Conservation (phyloP, 2,329 filamentous ascomycete genomes). For the Cercospora zeae-maydis region DNA sequence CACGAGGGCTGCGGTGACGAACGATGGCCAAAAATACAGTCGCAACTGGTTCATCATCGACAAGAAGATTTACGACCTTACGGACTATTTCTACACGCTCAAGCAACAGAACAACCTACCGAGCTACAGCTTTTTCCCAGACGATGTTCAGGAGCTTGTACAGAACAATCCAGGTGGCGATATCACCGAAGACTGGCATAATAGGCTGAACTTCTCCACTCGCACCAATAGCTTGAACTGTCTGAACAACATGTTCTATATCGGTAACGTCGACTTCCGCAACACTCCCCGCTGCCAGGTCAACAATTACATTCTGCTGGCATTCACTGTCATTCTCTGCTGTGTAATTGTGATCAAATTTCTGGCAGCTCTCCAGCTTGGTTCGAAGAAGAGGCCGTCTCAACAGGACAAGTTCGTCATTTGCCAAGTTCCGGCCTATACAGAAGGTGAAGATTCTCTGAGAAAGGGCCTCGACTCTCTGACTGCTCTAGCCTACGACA, state of each 20-base stretch:
- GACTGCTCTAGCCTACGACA: conserved; percentile 92
- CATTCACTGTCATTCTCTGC: conserved; percentile 81
- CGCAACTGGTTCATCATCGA: conserved; percentile 79
- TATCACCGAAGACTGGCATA: conserved; percentile 64
- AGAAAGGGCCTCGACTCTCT: conserved; percentile 91
- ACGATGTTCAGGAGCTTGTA: conserved; percentile 63
- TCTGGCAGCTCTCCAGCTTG: conserved; percentile 85
- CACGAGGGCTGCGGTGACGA: conserved; percentile 56
- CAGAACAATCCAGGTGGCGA: conserved; percentile 74
- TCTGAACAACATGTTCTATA: conserved; percentile 77
- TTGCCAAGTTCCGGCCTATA: conserved; percentile 96
- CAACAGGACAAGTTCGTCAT: conserved; percentile 99
- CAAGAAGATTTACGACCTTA: conserved; percentile 78
- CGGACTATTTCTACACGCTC: conserved; percentile 81
- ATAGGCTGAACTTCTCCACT: conserved; percentile 48
- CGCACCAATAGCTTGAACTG: conserved; percentile 73
- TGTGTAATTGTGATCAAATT: conserved; percentile 83
- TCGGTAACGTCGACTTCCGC: conserved; percentile 82
- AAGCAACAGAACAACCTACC: conserved; percentile 52
- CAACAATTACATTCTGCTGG: conserved; percentile 86
- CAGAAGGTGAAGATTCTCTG: conserved; percentile 92
- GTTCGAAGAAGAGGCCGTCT: conserved; percentile 81
- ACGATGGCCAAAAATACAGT: conserved; percentile 62
- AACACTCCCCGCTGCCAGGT: conserved; percentile 70
- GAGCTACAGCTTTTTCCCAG: conserved; percentile 69